Conservation (phyloP, 108 stramenopile species). For the Fistulifera solaris region DNA sequence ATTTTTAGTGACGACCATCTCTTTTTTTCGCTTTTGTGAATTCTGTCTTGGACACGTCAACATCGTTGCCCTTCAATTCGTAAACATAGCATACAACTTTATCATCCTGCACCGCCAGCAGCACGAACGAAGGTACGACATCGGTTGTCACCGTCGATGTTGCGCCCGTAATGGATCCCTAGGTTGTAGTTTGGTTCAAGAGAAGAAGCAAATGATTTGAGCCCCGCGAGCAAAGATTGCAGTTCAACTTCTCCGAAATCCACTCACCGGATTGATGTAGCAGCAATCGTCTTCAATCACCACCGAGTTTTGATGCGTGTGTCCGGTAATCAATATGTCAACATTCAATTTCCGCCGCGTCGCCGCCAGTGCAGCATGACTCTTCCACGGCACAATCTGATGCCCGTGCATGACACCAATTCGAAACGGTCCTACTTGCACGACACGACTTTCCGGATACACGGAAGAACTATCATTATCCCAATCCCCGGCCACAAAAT, state of each 20-base stretch:
- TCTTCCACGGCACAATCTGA: conserved; percentile 86
- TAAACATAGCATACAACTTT: conserved; percentile 90
- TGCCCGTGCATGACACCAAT: conserved; percentile 95
- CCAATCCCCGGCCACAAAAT: conserved; percentile 86
- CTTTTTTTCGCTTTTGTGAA: conserved; percentile 34
- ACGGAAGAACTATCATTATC: conserved; percentile 31
- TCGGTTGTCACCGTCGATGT: conserved; percentile 45
- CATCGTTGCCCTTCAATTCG: conserved; percentile 44
- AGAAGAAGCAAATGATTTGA: background rate
- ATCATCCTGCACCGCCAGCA: conserved; percentile 88
- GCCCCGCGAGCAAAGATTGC: too few relatives aligned
- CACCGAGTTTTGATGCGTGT: conserved; percentile 89
- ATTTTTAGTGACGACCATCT: too few relatives aligned
- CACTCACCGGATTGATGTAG: conserved; percentile 85
- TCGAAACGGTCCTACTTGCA: conserved; percentile 86
- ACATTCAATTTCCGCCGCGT: conserved; percentile 76
- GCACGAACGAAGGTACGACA: conserved; percentile 78
- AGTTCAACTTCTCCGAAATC: too few relatives aligned
- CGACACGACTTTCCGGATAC: conserved; percentile 85
- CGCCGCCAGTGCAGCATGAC: conserved; percentile 59
- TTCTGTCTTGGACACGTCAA: conserved; percentile 81
- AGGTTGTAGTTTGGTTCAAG: too few relatives aligned
- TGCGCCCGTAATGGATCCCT: conserved; percentile 91
- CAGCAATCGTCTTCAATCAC: conserved; percentile 70
- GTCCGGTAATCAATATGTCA: conserved; percentile 93